Percentiles rank a stretch among this genome's conserved stretches.
Evolutionary conservation across 768 basidiomycete species (phyloP).

Genomic region (Leccinellum rugosiceps): DNA sequence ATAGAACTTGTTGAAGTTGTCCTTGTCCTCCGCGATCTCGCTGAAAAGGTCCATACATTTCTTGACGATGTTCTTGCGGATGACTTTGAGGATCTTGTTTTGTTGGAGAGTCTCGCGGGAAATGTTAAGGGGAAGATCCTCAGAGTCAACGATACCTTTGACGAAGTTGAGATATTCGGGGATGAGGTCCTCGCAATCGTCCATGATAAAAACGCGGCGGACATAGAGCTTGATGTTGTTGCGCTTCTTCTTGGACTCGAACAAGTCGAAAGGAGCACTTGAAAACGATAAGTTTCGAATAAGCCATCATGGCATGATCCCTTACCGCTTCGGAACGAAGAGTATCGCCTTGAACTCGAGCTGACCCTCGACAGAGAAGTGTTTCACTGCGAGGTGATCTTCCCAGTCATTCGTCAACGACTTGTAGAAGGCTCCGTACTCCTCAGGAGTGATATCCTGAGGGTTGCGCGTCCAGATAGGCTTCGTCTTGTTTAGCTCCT

Average conservation of each 20-base stretch:
- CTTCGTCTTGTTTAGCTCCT: conserved; percentile 99
- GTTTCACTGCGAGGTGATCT: conserved; percentile 98
- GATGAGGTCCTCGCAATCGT: conserved; percentile 98
- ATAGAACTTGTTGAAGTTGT: conserved; percentile 96
- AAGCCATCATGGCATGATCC: neutral
- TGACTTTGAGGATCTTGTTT: conserved; percentile 99
- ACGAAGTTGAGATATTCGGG: conserved; percentile 99
- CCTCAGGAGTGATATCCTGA: conserved; percentile 86
- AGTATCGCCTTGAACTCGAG: conserved; percentile 99
- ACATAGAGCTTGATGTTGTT: conserved; percentile 99
- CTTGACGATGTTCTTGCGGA: conserved; percentile 99
- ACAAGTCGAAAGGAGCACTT: conserved; percentile 98
- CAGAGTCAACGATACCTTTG: conserved; percentile 99
- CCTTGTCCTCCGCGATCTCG: conserved; percentile 99
- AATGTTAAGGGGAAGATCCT: conserved; percentile 99
- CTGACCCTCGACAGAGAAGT: conserved; percentile 99
- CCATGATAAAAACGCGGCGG: conserved; percentile 99
- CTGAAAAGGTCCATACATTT: conserved; percentile 92
- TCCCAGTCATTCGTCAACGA: conserved; percentile 99
- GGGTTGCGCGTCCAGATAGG: conserved; percentile 99
- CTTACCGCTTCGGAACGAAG: conserved; percentile 92
- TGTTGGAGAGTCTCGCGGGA: conserved; percentile 99
- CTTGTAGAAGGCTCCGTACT: conserved; percentile 98
- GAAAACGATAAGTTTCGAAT: neutral
- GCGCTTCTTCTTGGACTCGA: conserved; percentile 99